Conservation (phyloP, 192 early-diverging fungal genomes). For the Umbelopsis isabellina region DNA sequence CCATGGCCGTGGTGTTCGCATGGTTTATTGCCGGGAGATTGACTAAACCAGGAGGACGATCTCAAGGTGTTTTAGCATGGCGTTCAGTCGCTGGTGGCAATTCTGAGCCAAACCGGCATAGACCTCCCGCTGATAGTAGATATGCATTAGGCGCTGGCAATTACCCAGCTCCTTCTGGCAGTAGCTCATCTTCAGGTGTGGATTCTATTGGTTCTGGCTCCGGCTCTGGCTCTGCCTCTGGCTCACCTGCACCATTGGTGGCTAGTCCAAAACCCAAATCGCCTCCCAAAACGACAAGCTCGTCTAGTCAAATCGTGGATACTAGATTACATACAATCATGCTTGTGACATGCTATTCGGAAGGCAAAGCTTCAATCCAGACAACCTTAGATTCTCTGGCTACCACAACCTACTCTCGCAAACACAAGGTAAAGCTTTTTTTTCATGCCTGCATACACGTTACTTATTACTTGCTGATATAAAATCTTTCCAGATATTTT, state of each 20-base stretch:
- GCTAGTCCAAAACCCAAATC: neutral
- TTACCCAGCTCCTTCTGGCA: neutral
- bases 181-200: neutral
- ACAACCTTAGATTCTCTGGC: constrained; percentile 82
- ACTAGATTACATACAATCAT: constrained; percentile 63
- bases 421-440: constrained; percentile 56
- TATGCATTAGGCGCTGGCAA: constrained; percentile 18
- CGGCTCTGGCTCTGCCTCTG: neutral
- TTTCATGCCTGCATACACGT: neutral
- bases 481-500: constrained; percentile 67
- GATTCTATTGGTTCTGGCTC: neutral
- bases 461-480: neutral
- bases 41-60: constrained; percentile 39
- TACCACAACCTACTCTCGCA: constrained; percentile 69
- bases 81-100: constrained; percentile 25
- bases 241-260: neutral
- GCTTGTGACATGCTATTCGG: constrained; percentile 87
- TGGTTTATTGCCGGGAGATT: constrained; percentile 71
- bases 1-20: constrained; percentile 71
- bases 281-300: neutral
- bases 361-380: constrained; percentile 71
- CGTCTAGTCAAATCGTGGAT: neutral
- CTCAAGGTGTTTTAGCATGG: constrained; percentile 36
- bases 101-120: constrained; percentile 13
- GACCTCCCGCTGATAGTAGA: constrained; percentile 35